Percentiles rank a stretch among this genome's conserved stretches.
phyloP scores from a whole-genome alignment of 2,329 filamentous ascomycete species.

The Chrysoporthe austroafricana region DNA sequence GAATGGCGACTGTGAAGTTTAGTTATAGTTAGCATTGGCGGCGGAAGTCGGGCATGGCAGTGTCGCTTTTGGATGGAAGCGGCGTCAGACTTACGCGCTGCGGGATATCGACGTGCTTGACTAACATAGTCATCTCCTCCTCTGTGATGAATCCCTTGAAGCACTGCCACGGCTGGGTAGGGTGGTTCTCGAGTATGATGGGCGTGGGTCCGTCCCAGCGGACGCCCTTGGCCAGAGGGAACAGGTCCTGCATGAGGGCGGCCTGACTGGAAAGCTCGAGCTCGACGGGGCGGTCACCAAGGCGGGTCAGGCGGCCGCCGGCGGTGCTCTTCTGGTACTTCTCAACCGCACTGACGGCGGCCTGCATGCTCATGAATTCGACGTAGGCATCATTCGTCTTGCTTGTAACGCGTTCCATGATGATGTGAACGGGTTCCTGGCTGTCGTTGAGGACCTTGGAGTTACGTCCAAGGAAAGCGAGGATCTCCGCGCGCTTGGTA shows the following conservation, averaged over 20 bases:
- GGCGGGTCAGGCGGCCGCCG: conserved; percentile 48
- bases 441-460: conserved; percentile 57
- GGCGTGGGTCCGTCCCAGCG: conserved; percentile 57
- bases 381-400: conserved; percentile 67
- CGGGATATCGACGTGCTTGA: conserved; percentile 65
- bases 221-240: conserved; percentile 61
- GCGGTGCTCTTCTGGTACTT: conserved; percentile 46
- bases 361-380: conserved; percentile 57
- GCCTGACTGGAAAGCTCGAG: conserved; percentile 60
- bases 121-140: conserved; percentile 67
- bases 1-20: conserved; percentile 56
- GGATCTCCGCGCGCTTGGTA: conserved; percentile 56
- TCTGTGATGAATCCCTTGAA: conserved; percentile 65
- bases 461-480: conserved; percentile 63
- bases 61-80: background rate
- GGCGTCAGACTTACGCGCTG: conserved; percentile 56
- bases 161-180: conserved; percentile 49
- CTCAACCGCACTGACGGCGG: conserved; percentile 58
- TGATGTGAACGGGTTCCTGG: conserved; percentile 63
- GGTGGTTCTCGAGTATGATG: conserved; percentile 41
- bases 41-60: background rate
- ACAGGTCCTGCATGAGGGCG: conserved; percentile 64
- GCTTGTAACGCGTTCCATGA: conserved; percentile 65
- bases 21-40: conserved; percentile 23
- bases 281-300: conserved; percentile 62